phyloP scores from a whole-genome alignment of 768 basidiomycete genomes.

The Rhodotorula toruloides region DNA sequence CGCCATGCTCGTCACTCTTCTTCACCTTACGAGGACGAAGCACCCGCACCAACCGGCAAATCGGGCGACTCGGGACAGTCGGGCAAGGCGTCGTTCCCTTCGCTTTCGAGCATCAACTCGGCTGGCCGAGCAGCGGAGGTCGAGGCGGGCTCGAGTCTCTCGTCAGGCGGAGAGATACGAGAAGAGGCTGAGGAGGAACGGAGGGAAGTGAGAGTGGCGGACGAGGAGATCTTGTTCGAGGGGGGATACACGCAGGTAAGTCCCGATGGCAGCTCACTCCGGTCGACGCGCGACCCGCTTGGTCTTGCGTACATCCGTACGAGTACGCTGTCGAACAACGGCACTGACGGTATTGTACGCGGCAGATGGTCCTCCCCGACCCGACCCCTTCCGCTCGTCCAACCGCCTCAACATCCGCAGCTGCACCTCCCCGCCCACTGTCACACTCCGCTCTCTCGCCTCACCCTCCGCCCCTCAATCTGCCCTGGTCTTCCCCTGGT shows the following conservation, averaged over 20 bases:
- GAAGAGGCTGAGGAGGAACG: background rate
- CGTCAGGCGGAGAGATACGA: background rate
- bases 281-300: no score
- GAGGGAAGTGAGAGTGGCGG: background rate
- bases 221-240: slow-evolving; percentile 15
- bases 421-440: background rate
- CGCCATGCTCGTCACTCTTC: no score
- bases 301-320: no score
- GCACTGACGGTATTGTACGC: no score
- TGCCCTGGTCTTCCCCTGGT: slow-evolving; percentile 13
- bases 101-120: background rate
- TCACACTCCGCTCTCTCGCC: background rate
- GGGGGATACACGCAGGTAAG: slow-evolving; percentile 16
- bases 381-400: background rate
- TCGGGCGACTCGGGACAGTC: no score
- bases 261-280: background rate
- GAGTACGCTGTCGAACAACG: no score
- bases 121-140: background rate
- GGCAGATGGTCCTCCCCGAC: slow-evolving; percentile 9
- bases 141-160: no score
- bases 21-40: no score
- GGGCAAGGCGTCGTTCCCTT: background rate
- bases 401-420: background rate
- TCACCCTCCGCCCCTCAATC: background rate
- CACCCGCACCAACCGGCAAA: no score